These are phyloP conservation scores for Pinus albicaulis DNA, from an alignment of 75 land plant species.

Conservation along the genomic window DNA sequence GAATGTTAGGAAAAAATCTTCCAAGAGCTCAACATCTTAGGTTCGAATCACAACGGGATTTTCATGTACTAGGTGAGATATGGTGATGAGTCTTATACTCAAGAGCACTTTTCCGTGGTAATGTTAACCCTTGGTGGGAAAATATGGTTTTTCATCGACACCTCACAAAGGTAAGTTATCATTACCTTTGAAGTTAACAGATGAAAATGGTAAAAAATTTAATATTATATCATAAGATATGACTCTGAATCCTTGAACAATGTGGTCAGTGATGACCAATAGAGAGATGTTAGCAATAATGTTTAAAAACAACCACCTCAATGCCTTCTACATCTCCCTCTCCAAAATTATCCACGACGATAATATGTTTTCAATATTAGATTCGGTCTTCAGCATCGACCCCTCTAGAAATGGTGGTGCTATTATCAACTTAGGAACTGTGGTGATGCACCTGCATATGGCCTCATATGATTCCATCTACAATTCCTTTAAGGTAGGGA, in stretches of 20 bases:
- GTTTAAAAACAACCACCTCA: slow-evolving; percentile 28
- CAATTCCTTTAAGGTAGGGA: slow-evolving; percentile 56
- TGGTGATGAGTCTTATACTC: slow-evolving; percentile 77
- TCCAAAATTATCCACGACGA: slow-evolving; percentile 65
- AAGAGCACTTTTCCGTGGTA: slow-evolving; percentile 52
- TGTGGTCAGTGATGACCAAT: slow-evolving; percentile 15
- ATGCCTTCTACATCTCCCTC: slow-evolving; percentile 46
- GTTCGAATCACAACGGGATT: slow-evolving; percentile 27
- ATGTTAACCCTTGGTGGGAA: slow-evolving; percentile 28
- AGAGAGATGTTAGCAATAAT: slow-evolving; percentile 35
- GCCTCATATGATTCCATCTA: slow-evolving; percentile 47
- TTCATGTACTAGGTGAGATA: slow-evolving; percentile 58
- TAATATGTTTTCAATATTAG: slow-evolving; percentile 28
- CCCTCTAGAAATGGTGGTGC: slow-evolving; percentile 64
- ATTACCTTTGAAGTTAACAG: slow-evolving; percentile 27
- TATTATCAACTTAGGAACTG: slow-evolving; percentile 64
- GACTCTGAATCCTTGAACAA: slow-evolving; percentile 20
- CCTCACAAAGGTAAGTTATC: slow-evolving; percentile 16
- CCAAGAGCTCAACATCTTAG: slow-evolving; percentile 30
- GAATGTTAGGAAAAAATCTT: slow-evolving; percentile 22
- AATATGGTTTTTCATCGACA: too few species aligned
- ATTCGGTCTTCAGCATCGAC: slow-evolving; percentile 36
- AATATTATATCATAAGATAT: slow-evolving; percentile 33
- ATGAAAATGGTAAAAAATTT: slow-evolving; percentile 9
- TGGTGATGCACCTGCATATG: slow-evolving; percentile 58